Evolutionary conservation across 192 early-diverging fungal species (phyloP), one percentile per base, ranked within the genome.

Genomic region (Phlyctochytrium planicorne): DNA sequence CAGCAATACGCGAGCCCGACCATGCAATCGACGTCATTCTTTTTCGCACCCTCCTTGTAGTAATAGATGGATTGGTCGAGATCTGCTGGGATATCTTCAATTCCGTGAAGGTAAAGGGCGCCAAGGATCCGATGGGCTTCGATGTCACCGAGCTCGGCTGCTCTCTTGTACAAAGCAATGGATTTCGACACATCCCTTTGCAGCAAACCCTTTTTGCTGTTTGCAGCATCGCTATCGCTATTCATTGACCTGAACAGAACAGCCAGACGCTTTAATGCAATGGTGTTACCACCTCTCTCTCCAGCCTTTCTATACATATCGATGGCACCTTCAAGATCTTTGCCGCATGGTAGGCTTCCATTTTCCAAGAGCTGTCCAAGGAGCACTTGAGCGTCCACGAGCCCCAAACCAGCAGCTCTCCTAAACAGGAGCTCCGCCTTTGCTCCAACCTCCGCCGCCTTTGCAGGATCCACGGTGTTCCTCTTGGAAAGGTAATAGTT

Each of bases 91-190:
- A 29, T 6, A 29, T 57, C 6, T 50, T 59, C 69, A 23, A 60
- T 70, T 30, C 69, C 69, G 24, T 70, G 50, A 70, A 80, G 53
- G 75, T 85, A 78, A 1, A 69, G 68, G 63, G 70, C 71, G 14
- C 82, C 83, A 3, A 72, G 84, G 74, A 60, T 79, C 79, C 60
- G 81, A 78, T 33, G 86, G 82, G 14, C 73, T 67, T 23, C 73
- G 65, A 83, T 81, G 63, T 89, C 76, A 34, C 83, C 78, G 40
- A 82, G 77, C 55, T 29, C 55, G 6, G 55, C 55, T 10, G 55
- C 55, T 29, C 55, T 12, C 10, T 29, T 20, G 55, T 57, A 57
- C 12, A 57, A 25, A 14, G 6, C 55, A 62, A 40, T 14, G 10
- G 25, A 14, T 24, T 16, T 66, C 6, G 16, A 57, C 12, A 50